These are phyloP conservation scores for Albatrellus ellisii DNA, from an alignment of 768 basidiomycete genomes.

Conservation along the genomic window DNA sequence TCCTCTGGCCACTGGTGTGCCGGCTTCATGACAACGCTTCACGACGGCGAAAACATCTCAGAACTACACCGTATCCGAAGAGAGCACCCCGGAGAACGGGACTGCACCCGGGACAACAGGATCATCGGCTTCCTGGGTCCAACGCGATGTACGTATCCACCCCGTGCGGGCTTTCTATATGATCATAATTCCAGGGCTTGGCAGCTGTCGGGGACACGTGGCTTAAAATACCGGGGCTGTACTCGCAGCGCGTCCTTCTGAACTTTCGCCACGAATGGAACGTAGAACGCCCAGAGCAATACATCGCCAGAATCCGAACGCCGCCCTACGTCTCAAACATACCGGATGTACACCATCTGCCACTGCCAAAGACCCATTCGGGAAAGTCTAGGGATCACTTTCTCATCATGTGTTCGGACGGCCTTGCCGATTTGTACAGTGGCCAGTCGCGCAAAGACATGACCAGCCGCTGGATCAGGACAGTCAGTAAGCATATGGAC, in stretches of 20 bases:
- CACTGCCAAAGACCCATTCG: conserved; percentile 14
- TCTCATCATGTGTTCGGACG: conserved; percentile 34
- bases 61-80: conserved; percentile 50
- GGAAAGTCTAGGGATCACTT: conserved; percentile 15
- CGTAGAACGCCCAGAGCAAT: conserved; percentile 15
- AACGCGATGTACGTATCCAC: conserved; percentile 46
- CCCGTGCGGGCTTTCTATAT: neutral
- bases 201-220: conserved; percentile 24
- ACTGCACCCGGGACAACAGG: conserved; percentile 50
- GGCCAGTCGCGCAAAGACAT: conserved; percentile 18
- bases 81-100: conserved; percentile 60
- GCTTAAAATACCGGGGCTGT: conserved; percentile 24
- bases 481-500: conserved; percentile 19
- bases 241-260: conserved; percentile 22
- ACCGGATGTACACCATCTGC: conserved; percentile 28
- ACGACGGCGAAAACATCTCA: conserved; percentile 55
- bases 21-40: conserved; percentile 46
- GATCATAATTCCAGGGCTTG: conserved; percentile 1
- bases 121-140: conserved; percentile 71
- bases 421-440: conserved; percentile 29
- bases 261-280: conserved; percentile 26
- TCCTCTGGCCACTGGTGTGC: conserved; percentile 40
- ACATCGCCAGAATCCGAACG: conserved; percentile 26
- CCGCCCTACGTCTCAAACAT: conserved; percentile 32
- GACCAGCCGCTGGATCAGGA: conserved; percentile 23